Evolutionary conservation across 768 basidiomycete genomes (phyloP), one percentile per base, ranked within the genome.

Genomic region (Panaeolus papilionaceus): DNA sequence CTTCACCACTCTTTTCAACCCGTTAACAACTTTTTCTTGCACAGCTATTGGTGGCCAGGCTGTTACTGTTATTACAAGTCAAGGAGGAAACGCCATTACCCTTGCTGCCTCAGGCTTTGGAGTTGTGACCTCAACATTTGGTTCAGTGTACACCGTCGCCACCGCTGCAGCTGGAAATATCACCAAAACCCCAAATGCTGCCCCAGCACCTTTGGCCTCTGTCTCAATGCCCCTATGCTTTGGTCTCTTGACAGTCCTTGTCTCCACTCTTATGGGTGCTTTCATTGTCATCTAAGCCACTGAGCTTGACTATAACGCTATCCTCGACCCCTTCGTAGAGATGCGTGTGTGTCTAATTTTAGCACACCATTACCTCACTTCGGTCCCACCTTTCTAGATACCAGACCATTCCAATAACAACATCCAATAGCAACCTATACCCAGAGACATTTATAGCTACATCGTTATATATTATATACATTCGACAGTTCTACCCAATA

Each of bases 81-180:
- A 74, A 10, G 91, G 88, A 7, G 90, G 89, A 11, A 71, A 81
- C 51, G 90, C 84, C 1, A 77, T 90, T 66, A 92, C 90, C 0
- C 81, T 92, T 20, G 89, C 88, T 33, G 74, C 69, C 4, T 77
- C 78, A 2, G 83, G 80, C 6, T 81, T 74, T 47, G 82, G 72
- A 16, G 79, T 79, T 16, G 79, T 77, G 8, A 89, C 88, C 37
- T 82, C 85, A 20, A 83, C 81, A 68, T 86, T 82, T 28, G 89
- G 89, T 40, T 82, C 83, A 8, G 73, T 84, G 1, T 89, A 83
- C 75, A 88, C 85, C 16, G 80, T 83, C 23, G 84, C 85, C 1
- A 85, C 84, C 1, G 75, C 69, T 23, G 80, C 76, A 20, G 70
- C 74, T 38, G 71, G 75, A 12, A 69, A 68, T 42, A 75, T 70